A percentile compares a stretch with the other conserved stretches of the same genome.
These are phyloP conservation scores for Ottelia alismoides DNA, from an alignment of 106 monocot species.

Conservation along the genomic window DNA sequence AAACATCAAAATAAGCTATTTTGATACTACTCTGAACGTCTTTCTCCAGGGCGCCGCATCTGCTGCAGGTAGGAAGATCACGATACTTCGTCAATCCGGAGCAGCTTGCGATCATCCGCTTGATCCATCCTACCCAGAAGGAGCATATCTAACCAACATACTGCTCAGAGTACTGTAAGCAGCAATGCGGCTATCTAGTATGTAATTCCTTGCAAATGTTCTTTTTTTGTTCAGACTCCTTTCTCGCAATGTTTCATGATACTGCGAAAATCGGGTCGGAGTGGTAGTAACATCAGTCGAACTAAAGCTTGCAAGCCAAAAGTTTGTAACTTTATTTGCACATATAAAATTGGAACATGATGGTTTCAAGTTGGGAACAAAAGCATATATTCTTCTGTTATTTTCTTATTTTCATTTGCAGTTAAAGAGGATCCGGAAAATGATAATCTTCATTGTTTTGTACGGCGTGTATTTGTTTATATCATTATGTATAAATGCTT, in stretches of 20 bases:
- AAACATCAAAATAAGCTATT: no score
- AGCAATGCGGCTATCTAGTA: background rate
- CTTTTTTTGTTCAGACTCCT: background rate
- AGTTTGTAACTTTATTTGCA: no score
- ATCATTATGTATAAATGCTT: no score
- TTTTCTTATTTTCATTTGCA: no score
- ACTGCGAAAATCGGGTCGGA: no score
- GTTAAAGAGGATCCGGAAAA: no score
- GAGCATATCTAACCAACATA: slow-evolving; percentile 66
- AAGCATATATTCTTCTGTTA: background rate
- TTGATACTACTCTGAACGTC: background rate
- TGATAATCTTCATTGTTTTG: no score
- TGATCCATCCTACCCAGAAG: slow-evolving; percentile 83
- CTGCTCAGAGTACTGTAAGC: slow-evolving; percentile 54
- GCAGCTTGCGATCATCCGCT: slow-evolving; percentile 90
- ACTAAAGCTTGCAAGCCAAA: no score
- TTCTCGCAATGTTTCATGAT: background rate
- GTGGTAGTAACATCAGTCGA: no score
- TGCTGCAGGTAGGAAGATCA: slow-evolving; percentile 63
- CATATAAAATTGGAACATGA: background rate
- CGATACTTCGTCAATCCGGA: slow-evolving; percentile 70
- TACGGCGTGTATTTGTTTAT: no score
- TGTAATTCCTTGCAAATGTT: background rate
- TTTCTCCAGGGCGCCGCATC: slow-evolving; percentile 62
- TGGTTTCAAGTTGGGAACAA: background rate